These are phyloP conservation scores for Pythium grandisporangium DNA, from an alignment of 352 stramenopile species.

Conservation along the genomic window DNA sequence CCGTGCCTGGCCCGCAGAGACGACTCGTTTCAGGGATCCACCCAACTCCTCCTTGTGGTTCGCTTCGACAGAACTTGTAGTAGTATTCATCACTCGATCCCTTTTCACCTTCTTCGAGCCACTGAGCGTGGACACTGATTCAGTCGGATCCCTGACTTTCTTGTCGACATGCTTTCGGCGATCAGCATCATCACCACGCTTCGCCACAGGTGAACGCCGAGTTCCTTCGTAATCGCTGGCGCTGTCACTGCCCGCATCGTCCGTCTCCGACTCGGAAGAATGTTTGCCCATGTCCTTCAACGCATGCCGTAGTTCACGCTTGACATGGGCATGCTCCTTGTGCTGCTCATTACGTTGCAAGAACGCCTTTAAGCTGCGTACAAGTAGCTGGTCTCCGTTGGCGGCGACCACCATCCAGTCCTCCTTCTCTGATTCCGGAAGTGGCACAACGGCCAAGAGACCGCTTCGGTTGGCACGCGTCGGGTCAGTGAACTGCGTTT, in stretches of 20 bases:
- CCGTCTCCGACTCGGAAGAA: conserved; percentile 8
- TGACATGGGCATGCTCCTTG: conserved; percentile 30
- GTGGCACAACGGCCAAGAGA: conserved; percentile 47
- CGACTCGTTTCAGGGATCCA: too few relatives aligned
- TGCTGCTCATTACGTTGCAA: conserved; percentile 46
- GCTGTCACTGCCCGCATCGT: conserved; percentile 7
- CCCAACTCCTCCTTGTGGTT: too few relatives aligned
- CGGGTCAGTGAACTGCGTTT: conserved; percentile 70
- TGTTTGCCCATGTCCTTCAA: conserved; percentile 16
- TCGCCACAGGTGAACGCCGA: too few relatives aligned
- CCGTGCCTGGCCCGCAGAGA: too few relatives aligned
- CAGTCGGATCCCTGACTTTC: too few relatives aligned
- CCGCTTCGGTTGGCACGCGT: conserved; percentile 68
- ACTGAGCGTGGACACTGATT: too few relatives aligned
- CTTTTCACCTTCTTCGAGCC: too few relatives aligned
- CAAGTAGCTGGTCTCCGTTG: conserved; percentile 63
- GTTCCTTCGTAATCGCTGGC: conserved; percentile 4
- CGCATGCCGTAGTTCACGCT: conserved; percentile 21
- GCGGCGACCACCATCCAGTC: conserved; percentile 73
- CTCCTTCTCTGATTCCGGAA: conserved; percentile 40
- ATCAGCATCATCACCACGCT: too few relatives aligned
- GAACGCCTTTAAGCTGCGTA: conserved; percentile 58
- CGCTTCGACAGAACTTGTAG: too few relatives aligned
- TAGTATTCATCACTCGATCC: neutral
- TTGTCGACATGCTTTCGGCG: too few relatives aligned